Evolutionary conservation across 805 yeast species (phyloP), one percentile per base, ranked within the genome.

Genomic region (Wickerhamomyces kurtzmanii): DNA sequence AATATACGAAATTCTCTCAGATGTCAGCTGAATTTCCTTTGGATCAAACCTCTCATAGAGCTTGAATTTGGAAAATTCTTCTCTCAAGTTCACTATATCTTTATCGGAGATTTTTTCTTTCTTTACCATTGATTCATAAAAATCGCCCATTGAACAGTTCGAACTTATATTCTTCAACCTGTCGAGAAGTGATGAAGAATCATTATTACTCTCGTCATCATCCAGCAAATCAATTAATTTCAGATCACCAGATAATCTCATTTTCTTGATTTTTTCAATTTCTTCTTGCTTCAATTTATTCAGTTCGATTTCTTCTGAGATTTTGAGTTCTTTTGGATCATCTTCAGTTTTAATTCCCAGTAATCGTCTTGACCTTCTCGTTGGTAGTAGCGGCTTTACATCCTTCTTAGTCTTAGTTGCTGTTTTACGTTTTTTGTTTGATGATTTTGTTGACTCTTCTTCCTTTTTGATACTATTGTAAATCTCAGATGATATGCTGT

Each of bases 331-430:
- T 4, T 39, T 30, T 13, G 55, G 62, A 6, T 67, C 58, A 28
- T 65, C 70, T 32, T 75, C 87, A 30, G 66, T 48, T 33, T 70
- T 62, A 2, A 73, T 65, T 2, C 95, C 95, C 4, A 84, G 83
- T 15, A 87, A 45, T 38, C 96, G 62, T 27, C 85, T 63, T 0
- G 96, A 85, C 35, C 86, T 65, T 47, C 96, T 63, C 1, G 75
- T 61, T 0, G 94, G 93, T 11, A 61, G 34, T 31, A 13, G 40
- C 31, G 19, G 50, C 44, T 28, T 27, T n/a, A 39, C 39, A 29
- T 43, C 42, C 37, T 44, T 31, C 31, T 39, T 45, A 20, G 42
- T 42, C 17, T 44, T 44, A 18, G 40, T 29, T 15, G 45, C 24
- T 16, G 43, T 37, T 23, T 40, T 23, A 37, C 42, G 37, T 36